Evolutionary conservation across 2,329 filamentous ascomycete species (phyloP), one percentile per base, ranked within the genome.

Genomic region (Ascochyta pisi): DNA sequence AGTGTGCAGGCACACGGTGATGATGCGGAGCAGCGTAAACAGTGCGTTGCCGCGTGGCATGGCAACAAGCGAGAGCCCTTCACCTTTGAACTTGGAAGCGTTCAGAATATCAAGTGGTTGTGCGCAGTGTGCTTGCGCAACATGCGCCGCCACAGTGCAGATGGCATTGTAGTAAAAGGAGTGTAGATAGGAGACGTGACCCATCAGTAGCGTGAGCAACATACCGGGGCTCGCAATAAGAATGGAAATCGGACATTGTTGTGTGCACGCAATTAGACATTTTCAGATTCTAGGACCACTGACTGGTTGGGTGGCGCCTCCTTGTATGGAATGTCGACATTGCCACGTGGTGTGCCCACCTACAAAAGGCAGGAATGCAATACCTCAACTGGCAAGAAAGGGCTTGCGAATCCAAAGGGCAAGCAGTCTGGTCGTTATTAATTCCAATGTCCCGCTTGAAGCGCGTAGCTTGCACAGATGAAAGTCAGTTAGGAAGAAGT

Each of bases 31-130:
- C 16, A 52, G 43, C 27, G 47, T 47, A 47, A 47, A 51, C 47
- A 56, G 40, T 10, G 42, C 37, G 48, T 27, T 34, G 37, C 47
- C 42, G 53, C 53, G 53, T 56, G 35, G 47, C 53, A 56, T 56
- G 47, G 42, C 47, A 47, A 48, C 53, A 27, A 22, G 42, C 53
- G 34, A 35, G 42, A 7, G 22, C 4, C 47, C 37, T 50, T 56
- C 53, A 47, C 47, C 29, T 47, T 34, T 12, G 15, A 24, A 43
- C 22, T 26, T 19, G 12, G 33, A 40, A 12, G 3, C 7, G 6
- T 31, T 42, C 15, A 38, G 15, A 6, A 19, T 26, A 41, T 5
- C 22, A 33, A 16, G 6, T 24, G 10, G 26, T 24, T 22, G 33
- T 38, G 12, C 24, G 15, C n/a, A 15, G 6, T 4, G 5, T 4